Evolutionary conservation across 208 protist genomes (phyloP).

Genomic region (Spongospora subterranea): DNA sequence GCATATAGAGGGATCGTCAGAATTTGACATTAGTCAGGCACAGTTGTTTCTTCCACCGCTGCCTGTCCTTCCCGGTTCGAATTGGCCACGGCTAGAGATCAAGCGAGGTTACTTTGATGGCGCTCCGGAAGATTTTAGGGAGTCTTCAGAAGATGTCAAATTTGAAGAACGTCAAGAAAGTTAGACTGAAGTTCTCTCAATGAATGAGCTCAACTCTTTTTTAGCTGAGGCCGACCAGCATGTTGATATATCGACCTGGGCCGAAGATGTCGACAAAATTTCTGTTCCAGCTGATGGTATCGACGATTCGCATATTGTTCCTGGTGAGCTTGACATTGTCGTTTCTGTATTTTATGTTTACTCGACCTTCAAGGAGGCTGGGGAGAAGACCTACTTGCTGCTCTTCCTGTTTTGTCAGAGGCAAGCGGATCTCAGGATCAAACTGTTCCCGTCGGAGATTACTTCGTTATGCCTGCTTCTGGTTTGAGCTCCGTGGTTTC

Average conservation of each 20-base stretch:
- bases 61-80: background rate
- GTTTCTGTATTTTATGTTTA: too few species aligned
- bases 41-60: background rate
- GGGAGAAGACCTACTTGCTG: constrained; percentile 42
- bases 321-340: too few species aligned
- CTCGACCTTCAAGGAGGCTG: constrained; percentile 9
- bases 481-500: background rate
- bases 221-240: background rate
- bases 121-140: background rate
- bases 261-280: background rate
- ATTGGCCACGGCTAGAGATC: background rate
- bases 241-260: background rate
- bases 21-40: background rate
- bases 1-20: background rate
- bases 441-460: background rate
- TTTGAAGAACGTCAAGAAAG: background rate
- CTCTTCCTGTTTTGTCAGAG: background rate
- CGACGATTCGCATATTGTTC: too few species aligned
- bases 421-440: background rate
- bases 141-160: background rate
- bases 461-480: constrained; percentile 38
- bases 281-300: too few species aligned
- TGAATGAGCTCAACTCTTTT: background rate
- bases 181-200: background rate
- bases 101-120: constrained; percentile 35